Conservation (phyloP, 2,329 filamentous ascomycete species). For the Apiospora malaysiana region DNA sequence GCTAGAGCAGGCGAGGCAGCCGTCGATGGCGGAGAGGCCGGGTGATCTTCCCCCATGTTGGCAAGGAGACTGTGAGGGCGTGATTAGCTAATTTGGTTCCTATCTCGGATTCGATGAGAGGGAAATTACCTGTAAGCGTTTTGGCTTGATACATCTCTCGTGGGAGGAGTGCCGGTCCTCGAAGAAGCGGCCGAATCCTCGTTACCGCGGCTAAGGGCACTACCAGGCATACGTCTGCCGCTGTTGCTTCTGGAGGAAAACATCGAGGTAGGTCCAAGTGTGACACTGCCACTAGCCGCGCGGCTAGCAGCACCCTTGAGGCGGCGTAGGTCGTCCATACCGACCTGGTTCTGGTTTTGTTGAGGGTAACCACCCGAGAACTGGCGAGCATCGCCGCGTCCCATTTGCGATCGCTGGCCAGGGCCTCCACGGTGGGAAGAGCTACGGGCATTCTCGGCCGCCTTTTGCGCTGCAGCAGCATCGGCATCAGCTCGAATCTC, state of each 20-base stretch:
- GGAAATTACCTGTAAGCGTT: conserved; percentile 90
- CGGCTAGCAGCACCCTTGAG: conserved; percentile 70
- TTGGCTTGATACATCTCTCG: conserved; percentile 67
- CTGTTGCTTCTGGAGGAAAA: conserved; percentile 91
- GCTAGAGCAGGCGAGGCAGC: conserved; percentile 69
- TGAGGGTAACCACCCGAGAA: conserved; percentile 77
- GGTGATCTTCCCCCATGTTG: conserved; percentile 67
- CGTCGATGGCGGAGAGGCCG: conserved; percentile 72
- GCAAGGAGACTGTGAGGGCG: conserved; percentile 55
- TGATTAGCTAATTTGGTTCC: conserved; percentile 37
- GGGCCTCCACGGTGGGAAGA: conserved; percentile 68
- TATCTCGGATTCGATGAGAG: background rate
- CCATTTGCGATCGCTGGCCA: conserved; percentile 72
- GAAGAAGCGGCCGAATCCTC: conserved; percentile 90
- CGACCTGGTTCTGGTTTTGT: conserved; percentile 83
- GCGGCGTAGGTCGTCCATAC: conserved; percentile 88
- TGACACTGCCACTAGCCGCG: conserved; percentile 65
- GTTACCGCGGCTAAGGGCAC: conserved; percentile 72
- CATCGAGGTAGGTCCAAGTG: conserved; percentile 84
- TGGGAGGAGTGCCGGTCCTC: conserved; percentile 85
- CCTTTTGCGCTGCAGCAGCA: conserved; percentile 79
- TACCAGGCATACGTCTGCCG: conserved; percentile 78
- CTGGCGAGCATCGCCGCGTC: conserved; percentile 85
- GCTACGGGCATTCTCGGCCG: conserved; percentile 69
- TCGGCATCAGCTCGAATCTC: conserved; percentile 86